Evolutionary conservation across 768 basidiomycete species (phyloP).

Genomic region (Dendrothele bispora): DNA sequence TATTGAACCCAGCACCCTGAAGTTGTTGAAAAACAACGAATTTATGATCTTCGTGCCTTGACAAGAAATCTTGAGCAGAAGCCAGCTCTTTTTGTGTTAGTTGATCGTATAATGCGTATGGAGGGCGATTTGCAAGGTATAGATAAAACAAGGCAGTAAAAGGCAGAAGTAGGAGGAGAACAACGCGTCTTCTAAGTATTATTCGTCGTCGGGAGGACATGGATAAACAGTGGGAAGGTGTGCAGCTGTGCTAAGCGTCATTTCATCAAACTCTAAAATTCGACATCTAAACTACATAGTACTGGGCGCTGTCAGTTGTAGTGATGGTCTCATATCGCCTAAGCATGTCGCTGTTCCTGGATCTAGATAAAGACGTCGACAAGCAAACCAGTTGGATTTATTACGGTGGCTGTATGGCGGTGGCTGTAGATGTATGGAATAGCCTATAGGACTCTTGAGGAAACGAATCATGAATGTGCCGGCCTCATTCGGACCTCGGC

Average conservation of each 20-base stretch:
- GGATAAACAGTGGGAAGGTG: not conserved
- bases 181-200: not conserved
- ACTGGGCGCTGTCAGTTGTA: conserved; percentile 1
- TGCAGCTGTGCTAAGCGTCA: conserved; percentile 1
- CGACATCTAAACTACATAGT: conserved; percentile 5
- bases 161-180: conserved; percentile 12
- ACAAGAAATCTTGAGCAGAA: conserved; percentile 26
- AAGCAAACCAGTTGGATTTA: no score
- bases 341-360: no score
- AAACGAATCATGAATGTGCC: not conserved
- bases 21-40: conserved; percentile 46
- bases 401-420: no score
- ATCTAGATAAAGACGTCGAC: no score
- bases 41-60: conserved; percentile 25
- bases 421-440: no score
- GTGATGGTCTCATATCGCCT: no score
- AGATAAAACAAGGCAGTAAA: conserved; percentile 23
- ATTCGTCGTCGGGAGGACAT: not conserved
- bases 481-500: not conserved
- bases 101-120: conserved; percentile 35
- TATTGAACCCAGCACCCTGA: conserved; percentile 50
- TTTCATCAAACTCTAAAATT: not conserved
- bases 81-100: conserved; percentile 29
- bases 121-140: conserved; percentile 35
- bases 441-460: conserved; percentile 1